A percentile compares a stretch with the other conserved stretches of the same genome.
Conservation (phyloP, 129 eudicot genomes). For the Tanacetum coccineum region DNA sequence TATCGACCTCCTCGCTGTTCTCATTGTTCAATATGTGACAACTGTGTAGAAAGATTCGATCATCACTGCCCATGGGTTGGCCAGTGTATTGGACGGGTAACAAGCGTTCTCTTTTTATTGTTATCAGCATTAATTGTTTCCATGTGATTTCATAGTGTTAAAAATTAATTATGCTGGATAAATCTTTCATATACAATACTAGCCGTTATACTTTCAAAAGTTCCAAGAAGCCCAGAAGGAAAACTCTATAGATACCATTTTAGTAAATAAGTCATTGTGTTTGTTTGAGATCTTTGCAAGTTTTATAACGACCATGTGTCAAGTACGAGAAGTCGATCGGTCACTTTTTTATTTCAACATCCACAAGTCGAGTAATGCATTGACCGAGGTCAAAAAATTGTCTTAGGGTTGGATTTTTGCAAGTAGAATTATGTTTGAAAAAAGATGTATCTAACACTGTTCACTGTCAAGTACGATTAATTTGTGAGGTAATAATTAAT, state of each 20-base stretch:
- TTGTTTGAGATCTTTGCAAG: not conserved
- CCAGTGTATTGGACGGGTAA: conserved; percentile 85
- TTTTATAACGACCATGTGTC: too few relatives aligned
- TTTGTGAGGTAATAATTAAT: conserved; percentile 1
- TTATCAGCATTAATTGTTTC: conserved; percentile 4
- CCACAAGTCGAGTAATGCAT: not conserved
- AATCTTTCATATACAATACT: not conserved
- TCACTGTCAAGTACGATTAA: not conserved
- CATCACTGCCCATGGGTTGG: conserved; percentile 99
- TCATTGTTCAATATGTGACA: conserved; percentile 88
- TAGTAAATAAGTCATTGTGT: not conserved
- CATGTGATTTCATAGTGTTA: conserved; percentile 1
- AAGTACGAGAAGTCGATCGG: too few relatives aligned
- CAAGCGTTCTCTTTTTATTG: conserved; percentile 15
- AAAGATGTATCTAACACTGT: not conserved
- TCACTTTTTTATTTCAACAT: too few relatives aligned
- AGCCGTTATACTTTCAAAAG: not conserved
- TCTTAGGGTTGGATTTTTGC: not conserved
- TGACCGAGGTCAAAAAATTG: conserved; percentile 1
- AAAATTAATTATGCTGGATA: not conserved
- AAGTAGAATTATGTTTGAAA: not conserved
- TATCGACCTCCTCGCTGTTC: conserved; percentile 93
- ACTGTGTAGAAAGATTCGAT: conserved; percentile 87
- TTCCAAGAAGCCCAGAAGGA: not conserved
- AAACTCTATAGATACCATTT: not conserved